Evolutionary conservation across 345 rosid genomes (phyloP).

Genomic region (Salix dunnii): DNA sequence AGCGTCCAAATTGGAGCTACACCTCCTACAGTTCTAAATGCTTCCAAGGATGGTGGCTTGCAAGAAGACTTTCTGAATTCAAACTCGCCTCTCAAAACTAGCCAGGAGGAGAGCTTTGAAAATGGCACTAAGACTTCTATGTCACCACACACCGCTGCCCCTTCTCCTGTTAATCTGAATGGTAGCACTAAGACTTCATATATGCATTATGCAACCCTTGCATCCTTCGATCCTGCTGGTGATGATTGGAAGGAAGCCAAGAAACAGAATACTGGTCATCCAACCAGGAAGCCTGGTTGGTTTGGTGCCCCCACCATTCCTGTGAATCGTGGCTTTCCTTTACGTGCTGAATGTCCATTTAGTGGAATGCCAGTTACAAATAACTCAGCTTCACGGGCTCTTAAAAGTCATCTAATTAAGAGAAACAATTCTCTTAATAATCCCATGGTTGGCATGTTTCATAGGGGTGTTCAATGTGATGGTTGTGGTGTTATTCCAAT

Average conservation of each 20-base stretch:
- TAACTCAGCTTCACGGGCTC: conserved; percentile 12
- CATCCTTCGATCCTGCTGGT: neutral
- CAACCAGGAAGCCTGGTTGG: conserved; percentile 16
- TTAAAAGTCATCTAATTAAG: conserved; percentile 19
- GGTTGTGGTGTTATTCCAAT: conserved; percentile 91
- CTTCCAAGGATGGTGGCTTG: conserved; percentile 15
- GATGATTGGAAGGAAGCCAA: conserved; percentile 27
- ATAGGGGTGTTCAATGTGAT: conserved; percentile 82
- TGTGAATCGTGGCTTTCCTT: neutral
- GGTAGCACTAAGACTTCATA: conserved; percentile 16
- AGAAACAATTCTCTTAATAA: conserved; percentile 28
- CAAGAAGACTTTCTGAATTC: conserved; percentile 15
- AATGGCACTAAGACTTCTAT: conserved; percentile 5
- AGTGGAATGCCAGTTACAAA: conserved; percentile 39
- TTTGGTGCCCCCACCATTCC: neutral
- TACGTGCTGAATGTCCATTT: conserved; percentile 48
- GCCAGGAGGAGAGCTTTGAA: conserved; percentile 16
- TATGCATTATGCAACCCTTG: conserved; percentile 1
- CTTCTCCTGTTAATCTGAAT: conserved; percentile 41
- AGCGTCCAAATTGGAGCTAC: conserved; percentile 17
- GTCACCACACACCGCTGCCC: conserved; percentile 1
- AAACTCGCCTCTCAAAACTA: conserved; percentile 11
- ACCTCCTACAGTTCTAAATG: conserved; percentile 18
- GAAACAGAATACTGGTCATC: conserved; percentile 8
- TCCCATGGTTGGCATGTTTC: conserved; percentile 49